Evolutionary conservation across 352 stramenopile species (phyloP).

Genomic region (Pythium folliculosum): DNA sequence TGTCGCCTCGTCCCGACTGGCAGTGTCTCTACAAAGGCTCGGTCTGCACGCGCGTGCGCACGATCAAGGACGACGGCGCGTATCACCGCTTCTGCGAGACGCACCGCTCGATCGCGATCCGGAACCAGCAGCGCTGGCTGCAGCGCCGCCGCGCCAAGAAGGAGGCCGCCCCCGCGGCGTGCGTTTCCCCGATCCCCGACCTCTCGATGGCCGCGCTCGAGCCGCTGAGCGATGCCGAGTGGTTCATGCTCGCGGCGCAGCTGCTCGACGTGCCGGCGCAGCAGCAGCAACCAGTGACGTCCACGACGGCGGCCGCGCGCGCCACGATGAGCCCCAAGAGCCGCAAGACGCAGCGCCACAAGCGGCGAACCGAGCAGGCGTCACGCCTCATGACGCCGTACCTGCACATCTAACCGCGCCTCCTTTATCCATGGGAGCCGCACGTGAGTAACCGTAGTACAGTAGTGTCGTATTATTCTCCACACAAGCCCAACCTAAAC

Average conservation of each 20-base stretch:
- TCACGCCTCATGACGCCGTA: neutral
- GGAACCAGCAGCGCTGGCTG: constrained; percentile 1
- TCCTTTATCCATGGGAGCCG: no score
- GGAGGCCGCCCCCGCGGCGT: neutral
- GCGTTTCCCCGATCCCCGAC: neutral
- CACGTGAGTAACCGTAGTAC: no score
- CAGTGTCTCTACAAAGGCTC: neutral
- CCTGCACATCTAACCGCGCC: no score
- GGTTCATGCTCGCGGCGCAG: neutral
- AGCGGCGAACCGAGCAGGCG: neutral
- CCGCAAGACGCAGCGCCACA: neutral
- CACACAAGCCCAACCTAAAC: no score
- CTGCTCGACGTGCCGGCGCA: neutral
- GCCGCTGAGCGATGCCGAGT: neutral
- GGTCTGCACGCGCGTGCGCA: constrained; percentile 1
- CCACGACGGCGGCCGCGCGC: no score
- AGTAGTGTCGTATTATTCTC: no score
- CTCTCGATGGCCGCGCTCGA: neutral
- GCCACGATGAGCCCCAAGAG: no score
- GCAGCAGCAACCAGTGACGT: no score
- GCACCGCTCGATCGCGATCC: constrained; percentile 5
- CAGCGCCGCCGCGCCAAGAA: constrained; percentile 1
- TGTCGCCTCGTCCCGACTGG: constrained; percentile 5
- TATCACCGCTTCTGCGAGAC: constrained; percentile 4
- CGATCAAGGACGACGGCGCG: constrained; percentile 7